Evolutionary conservation across 768 basidiomycete genomes (phyloP).

Genomic region (Megacollybia marginata): DNA sequence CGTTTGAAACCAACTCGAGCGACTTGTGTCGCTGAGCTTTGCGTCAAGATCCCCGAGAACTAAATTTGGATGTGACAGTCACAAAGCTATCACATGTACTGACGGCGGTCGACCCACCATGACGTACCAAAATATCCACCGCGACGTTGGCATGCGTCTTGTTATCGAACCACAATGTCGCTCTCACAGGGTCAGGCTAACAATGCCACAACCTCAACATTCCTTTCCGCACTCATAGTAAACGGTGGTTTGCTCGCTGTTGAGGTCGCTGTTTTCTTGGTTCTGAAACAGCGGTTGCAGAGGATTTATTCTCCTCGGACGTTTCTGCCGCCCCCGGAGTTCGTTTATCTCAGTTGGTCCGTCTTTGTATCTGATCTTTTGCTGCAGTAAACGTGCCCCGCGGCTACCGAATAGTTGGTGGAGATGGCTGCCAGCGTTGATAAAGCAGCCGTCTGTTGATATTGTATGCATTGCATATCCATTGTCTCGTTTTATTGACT

Average conservation of each 20-base stretch:
- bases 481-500: not conserved
- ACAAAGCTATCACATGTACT: too few relatives aligned
- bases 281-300: constrained; percentile 49
- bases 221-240: constrained; percentile 52
- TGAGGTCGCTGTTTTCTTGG: constrained; percentile 48
- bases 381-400: constrained; percentile 33
- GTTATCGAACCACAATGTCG: not conserved
- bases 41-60: too few relatives aligned
- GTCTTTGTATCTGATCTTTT: not conserved
- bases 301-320: constrained; percentile 58
- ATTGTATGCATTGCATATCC: constrained; percentile 27
- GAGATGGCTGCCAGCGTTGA: constrained; percentile 44
- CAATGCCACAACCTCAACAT: constrained; percentile 33
- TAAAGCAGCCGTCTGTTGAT: constrained; percentile 32
- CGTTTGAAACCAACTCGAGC: too few relatives aligned
- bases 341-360: constrained; percentile 13
- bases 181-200: not conserved
- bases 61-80: too few relatives aligned
- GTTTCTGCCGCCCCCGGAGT: constrained; percentile 52
- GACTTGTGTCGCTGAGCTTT: too few relatives aligned
- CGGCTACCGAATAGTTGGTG: constrained; percentile 36
- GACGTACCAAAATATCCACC: too few relatives aligned
- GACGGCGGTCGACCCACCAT: too few relatives aligned
- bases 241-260: constrained; percentile 40
- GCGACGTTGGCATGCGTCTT: not conserved